A percentile compares a stretch with the other conserved stretches of the same genome.
phyloP scores from a whole-genome alignment of 306 rosid species.

The Amphicarpaea edgeworthii region DNA sequence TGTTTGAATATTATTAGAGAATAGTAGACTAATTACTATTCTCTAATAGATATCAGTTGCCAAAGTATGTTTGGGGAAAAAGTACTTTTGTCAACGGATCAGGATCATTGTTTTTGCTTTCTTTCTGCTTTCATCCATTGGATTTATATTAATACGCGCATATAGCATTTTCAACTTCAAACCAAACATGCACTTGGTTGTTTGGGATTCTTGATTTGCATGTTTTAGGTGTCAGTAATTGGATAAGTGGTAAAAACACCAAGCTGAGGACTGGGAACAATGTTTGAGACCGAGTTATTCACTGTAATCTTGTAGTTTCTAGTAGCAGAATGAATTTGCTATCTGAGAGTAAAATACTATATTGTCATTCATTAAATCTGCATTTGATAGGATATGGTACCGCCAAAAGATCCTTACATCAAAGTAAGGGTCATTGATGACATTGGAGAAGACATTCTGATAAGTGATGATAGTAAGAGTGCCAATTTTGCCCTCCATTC shows the following conservation, averaged over 20 bases:
- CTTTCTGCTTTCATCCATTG: no score
- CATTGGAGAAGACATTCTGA: conserved; percentile 77
- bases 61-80: no score
- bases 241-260: conserved; percentile 12
- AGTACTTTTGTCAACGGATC: no score
- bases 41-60: no score
- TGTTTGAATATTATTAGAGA: no score
- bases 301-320: conserved; percentile 1
- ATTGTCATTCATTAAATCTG: conserved; percentile 29
- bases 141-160: no score
- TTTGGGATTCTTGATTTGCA: conserved; percentile 3
- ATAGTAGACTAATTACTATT: no score
- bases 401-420: conserved; percentile 95
- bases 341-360: conserved; percentile 17
- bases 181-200: no score
- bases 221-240: not conserved
- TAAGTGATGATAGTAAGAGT: conserved; percentile 80
- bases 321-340: conserved; percentile 4
- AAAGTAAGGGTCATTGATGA: conserved; percentile 92
- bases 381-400: conserved; percentile 89
- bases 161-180: no score
- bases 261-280: conserved; percentile 19
- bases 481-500: conserved; percentile 84
- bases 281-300: not conserved
- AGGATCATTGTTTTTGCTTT: no score